phyloP scores from a whole-genome alignment of 495 filamentous ascomycete species.

The Hyaloscypha variabilis region DNA sequence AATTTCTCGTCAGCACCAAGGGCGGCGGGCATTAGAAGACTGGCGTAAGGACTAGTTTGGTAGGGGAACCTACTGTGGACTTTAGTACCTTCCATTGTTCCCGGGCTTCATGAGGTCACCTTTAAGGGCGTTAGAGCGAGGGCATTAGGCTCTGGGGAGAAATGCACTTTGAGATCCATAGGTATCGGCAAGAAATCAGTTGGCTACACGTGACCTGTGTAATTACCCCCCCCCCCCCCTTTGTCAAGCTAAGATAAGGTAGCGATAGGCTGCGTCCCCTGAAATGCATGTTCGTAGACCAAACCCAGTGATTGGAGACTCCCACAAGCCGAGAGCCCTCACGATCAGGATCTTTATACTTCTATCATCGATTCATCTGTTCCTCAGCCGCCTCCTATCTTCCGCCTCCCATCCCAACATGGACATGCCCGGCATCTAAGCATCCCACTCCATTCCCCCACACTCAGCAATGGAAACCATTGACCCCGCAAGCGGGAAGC shows the following conservation, averaged over 20 bases:
- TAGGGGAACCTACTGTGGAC: background rate
- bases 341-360: too few species aligned
- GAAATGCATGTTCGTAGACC: slow-evolving; percentile 1
- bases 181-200: background rate
- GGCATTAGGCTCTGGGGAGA: background rate
- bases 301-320: background rate
- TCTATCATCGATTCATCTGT: too few species aligned
- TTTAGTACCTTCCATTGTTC: background rate
- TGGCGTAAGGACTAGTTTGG: background rate
- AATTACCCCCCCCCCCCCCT: background rate
- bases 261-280: slow-evolving; percentile 3
- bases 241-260: background rate
- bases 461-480: slow-evolving; percentile 35
- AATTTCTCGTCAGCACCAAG: slow-evolving; percentile 13
- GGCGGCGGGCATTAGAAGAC: slow-evolving; percentile 1
- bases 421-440: background rate
- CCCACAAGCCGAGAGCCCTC: background rate
- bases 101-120: background rate
- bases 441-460: background rate
- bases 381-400: background rate
- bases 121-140: background rate
- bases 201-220: too few species aligned
- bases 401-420: background rate
- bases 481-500: slow-evolving; percentile 60
- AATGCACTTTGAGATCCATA: background rate